Evolutionary conservation across 805 yeast genomes (phyloP).

Genomic region (Lachancea sp.): DNA sequence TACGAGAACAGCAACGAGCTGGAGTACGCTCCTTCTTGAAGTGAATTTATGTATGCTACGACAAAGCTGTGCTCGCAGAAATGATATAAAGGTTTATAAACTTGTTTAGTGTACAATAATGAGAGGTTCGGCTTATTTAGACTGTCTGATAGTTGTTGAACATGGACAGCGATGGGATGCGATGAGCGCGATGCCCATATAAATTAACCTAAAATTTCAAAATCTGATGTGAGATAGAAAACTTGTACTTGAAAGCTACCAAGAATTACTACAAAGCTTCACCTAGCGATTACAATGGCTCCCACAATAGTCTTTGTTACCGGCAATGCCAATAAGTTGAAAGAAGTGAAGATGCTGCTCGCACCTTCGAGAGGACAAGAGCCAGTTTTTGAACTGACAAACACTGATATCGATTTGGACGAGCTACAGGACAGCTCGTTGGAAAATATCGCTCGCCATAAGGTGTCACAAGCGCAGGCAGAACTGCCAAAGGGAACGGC

Average conservation of each 20-base stretch:
- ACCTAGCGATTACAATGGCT: not conserved
- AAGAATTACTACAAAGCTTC: not conserved
- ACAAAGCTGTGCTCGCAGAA: not conserved
- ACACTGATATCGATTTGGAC: slow-evolving; percentile 69
- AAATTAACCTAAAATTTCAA: too few species aligned
- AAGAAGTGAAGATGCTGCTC: slow-evolving; percentile 75
- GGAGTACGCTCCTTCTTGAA: slow-evolving; percentile 49
- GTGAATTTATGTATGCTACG: not conserved
- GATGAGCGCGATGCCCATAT: not conserved
- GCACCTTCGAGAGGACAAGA: slow-evolving; percentile 34
- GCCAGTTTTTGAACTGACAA: slow-evolving; percentile 39
- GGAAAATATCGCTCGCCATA: slow-evolving; percentile 72
- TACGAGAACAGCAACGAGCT: slow-evolving; percentile 80
- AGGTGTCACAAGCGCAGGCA: slow-evolving; percentile 67
- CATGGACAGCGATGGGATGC: too few species aligned
- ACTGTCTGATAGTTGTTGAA: too few species aligned
- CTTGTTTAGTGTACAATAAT: not conserved
- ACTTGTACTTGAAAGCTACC: not conserved
- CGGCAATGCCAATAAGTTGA: slow-evolving; percentile 83
- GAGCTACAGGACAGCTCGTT: slow-evolving; percentile 86
- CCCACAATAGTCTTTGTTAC: slow-evolving; percentile 61
- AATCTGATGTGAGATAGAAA: not conserved
- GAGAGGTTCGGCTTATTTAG: not conserved
- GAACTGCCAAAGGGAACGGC: slow-evolving; percentile 53
- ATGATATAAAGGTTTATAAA: not conserved